Base-by-base conservation (phyloP, 139 green algal species). In the Volvox africanus region DNA sequence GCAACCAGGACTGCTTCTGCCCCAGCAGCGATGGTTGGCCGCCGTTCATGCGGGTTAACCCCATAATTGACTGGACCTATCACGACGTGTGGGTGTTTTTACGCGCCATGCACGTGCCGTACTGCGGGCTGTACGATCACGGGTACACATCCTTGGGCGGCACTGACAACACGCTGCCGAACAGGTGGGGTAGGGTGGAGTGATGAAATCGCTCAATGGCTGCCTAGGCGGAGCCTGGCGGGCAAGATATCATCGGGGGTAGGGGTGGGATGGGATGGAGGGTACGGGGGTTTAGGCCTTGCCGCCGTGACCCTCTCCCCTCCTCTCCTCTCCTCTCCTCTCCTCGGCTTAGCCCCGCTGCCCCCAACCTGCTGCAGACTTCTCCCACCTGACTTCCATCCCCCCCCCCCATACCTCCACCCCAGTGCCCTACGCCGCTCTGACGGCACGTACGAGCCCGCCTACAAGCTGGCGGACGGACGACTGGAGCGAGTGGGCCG, bases 1-100 rank as follows among this genome's bases (percentile, higher is more conserved):
- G 88, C 12, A 96, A 94, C 30, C 97, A 99, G 92, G 96, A 95
- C 30, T 98, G 98, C 84, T 99, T 99, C 92, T 98, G 96, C 69
- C 97, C 98, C 30, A 97, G 92, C 90, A 96, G 85, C 61, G 82
- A 92, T 1, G 98, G 96, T 83, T 99, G 98, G 98, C 98, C 98
- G 19, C 89, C 97, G 80, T 99, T 99, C 95, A 99, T 99, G 98
- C 94, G 98, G 18, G 95, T 99, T 37, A 99, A 99, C 93, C 98
- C 98, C 37, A 97, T 99, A 37, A 90, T 99, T 61, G 95, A 98
- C 91, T 99, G 98, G 98, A 95, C 81, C 30, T 99, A 99, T 92
- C 88, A 94, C 68, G 96, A 99, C 76, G 97, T 99, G n/a, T 99
- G 98, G 98, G 80, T 91, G 18, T 99, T 99, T 93, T 95, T 99